Conservation (phyloP, 768 basidiomycete genomes). For the Austroboletus festivus region DNA sequence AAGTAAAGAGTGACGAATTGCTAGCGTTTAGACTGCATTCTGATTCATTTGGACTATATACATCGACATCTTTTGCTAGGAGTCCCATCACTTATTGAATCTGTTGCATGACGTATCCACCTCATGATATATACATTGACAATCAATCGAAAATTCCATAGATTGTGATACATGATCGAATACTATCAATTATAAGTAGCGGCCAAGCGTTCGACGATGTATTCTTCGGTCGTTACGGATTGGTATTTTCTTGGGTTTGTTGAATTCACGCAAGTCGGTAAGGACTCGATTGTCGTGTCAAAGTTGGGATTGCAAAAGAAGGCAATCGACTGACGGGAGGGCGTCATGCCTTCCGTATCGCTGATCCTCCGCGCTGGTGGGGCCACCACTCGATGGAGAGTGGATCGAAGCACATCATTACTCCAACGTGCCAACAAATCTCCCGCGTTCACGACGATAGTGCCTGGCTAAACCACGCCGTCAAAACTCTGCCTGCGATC, state of each 20-base stretch:
- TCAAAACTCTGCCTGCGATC: conserved; percentile 2
- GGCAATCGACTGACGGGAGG: conserved; percentile 73
- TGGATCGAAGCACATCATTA: conserved; percentile 75
- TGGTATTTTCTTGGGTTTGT: conserved; percentile 61
- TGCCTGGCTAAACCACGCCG: conserved; percentile 52
- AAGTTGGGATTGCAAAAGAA: conserved; percentile 88
- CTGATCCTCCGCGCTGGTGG: conserved; percentile 52
- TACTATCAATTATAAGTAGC: conserved; percentile 48
- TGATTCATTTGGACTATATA: conserved; percentile 18
- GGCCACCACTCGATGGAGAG: conserved; percentile 79
- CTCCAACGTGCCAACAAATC: conserved; percentile 83
- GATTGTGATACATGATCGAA: background rate
- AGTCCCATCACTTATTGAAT: conserved; percentile 17
- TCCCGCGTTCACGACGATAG: conserved; percentile 80
- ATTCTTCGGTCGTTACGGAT: conserved; percentile 69
- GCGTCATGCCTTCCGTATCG: conserved; percentile 53
- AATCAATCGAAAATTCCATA: conserved; percentile 8
- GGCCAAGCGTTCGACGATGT: conserved; percentile 69
- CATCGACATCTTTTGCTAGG: conserved; percentile 19
- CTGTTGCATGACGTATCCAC: conserved; percentile 15
- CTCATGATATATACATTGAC: conserved; percentile 11
- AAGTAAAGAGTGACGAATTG: conserved; percentile 43
- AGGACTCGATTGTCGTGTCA: conserved; percentile 60
- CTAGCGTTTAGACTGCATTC: conserved; percentile 9
- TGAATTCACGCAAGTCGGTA: conserved; percentile 53